Percentiles rank a stretch among this genome's conserved stretches.
These are phyloP conservation scores for Helotiales sp. DNA, from an alignment of 2,329 filamentous ascomycete species.

Conservation along the genomic window DNA sequence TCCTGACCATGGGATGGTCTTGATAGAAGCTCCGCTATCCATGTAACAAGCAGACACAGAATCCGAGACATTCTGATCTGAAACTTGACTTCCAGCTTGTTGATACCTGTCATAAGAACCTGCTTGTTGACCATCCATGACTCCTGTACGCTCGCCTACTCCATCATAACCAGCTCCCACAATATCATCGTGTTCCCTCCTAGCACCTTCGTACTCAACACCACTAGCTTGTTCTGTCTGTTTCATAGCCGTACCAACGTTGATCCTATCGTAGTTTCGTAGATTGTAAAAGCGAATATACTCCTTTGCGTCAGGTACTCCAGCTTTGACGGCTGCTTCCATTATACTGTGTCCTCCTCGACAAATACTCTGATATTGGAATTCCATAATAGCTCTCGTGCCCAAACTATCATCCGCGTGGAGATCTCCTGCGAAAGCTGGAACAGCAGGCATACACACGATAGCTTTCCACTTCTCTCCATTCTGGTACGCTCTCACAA, in stretches of 20 bases:
- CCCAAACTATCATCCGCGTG: constrained; percentile 70
- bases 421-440: constrained; percentile 80
- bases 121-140: constrained; percentile 35
- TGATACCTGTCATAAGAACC: constrained; percentile 61
- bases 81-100: constrained; percentile 57
- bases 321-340: constrained; percentile 63
- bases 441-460: constrained; percentile 76
- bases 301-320: constrained; percentile 64
- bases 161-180: constrained; percentile 47
- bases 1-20: constrained; percentile 55
- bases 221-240: constrained; percentile 62
- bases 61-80: constrained; percentile 63
- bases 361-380: constrained; percentile 79
- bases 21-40: constrained; percentile 71
- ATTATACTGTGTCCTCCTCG: constrained; percentile 77
- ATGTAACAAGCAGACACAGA: constrained; percentile 81
- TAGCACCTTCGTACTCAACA: constrained; percentile 66
- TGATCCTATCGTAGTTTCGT: constrained; percentile 81
- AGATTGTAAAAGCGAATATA: constrained; percentile 88
- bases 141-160: constrained; percentile 38
- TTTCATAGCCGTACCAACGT: constrained; percentile 62
- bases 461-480: constrained; percentile 72
- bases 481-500: constrained; percentile 66
- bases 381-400: constrained; percentile 85
- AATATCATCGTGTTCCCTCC: constrained; percentile 61